Conservation (phyloP, 106 monocot species). For the Dendrobium huoshanense region DNA sequence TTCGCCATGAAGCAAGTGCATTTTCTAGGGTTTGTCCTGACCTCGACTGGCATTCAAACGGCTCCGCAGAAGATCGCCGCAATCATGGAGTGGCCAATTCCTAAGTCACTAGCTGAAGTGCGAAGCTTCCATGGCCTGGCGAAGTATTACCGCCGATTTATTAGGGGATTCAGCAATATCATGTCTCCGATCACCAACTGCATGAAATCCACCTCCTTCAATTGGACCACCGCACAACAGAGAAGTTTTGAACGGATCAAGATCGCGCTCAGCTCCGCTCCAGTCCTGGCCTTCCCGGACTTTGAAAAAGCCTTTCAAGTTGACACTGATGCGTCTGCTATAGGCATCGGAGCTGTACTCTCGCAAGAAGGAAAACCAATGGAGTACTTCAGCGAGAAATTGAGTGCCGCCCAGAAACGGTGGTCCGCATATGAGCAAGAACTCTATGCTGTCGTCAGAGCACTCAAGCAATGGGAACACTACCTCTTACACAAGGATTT, state of each 20-base stretch:
- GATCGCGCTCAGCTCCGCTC: background rate
- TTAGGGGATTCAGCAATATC: no score
- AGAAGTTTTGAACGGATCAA: background rate
- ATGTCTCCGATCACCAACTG: background rate
- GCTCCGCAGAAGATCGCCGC: background rate
- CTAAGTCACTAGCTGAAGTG: no score
- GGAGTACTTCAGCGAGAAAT: background rate
- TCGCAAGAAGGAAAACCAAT: background rate
- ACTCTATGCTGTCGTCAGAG: background rate
- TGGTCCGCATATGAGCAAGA: background rate
- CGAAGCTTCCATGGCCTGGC: no score
- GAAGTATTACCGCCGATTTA: no score
- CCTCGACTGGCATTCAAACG: fast-evolving
- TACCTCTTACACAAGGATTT: background rate
- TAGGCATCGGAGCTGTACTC: no score
- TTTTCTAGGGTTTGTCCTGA: background rate
- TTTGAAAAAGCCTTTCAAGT: background rate
- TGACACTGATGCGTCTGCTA: background rate
- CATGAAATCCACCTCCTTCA: background rate
- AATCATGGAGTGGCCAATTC: no score
- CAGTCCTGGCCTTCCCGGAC: background rate
- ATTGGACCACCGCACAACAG: background rate
- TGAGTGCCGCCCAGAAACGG: background rate
- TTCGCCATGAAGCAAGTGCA: no score
- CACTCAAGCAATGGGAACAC: background rate